A percentile compares a stretch with the other conserved stretches of the same genome.
These are phyloP conservation scores for Tephrocybe sp. DNA, from an alignment of 768 basidiomycete genomes.

Conservation along the genomic window DNA sequence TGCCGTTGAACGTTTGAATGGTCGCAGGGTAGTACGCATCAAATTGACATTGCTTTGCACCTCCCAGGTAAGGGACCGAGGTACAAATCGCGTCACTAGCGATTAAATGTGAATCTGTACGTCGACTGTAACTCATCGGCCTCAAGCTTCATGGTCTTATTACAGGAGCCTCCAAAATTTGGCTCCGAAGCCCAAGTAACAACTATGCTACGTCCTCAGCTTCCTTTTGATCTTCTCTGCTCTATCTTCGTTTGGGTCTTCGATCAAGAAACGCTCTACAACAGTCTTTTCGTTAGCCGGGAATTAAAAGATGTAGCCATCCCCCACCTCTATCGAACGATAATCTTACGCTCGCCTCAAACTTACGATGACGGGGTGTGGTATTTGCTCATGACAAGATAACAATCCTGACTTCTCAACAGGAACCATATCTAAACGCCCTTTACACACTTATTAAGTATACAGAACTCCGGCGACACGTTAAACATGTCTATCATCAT, in stretches of 20 bases:
- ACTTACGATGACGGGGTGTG: neutral
- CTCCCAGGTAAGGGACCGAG: neutral
- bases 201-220: neutral
- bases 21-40: too few species aligned
- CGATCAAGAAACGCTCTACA: neutral
- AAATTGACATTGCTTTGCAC: neutral
- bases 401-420: neutral
- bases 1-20: too few species aligned
- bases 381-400: neutral
- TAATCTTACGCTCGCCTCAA: conserved; percentile 6
- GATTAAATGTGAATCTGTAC: neutral
- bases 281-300: conserved; percentile 4
- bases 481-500: conserved; percentile 2
- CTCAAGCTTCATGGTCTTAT: too few species aligned
- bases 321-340: neutral
- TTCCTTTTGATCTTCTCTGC: conserved; percentile 3
- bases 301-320: conserved; percentile 1
- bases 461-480: neutral
- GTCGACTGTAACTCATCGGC: neutral
- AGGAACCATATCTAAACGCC: conserved; percentile 3
- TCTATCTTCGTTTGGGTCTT: neutral
- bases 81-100: neutral
- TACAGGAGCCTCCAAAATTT: neutral
- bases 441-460: conserved; percentile 1
- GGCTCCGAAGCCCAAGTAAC: neutral